Evolutionary conservation across 2,329 filamentous ascomycete genomes (phyloP), one percentile per base, ranked within the genome.

Genomic region (Paracoccidioides lutzii): DNA sequence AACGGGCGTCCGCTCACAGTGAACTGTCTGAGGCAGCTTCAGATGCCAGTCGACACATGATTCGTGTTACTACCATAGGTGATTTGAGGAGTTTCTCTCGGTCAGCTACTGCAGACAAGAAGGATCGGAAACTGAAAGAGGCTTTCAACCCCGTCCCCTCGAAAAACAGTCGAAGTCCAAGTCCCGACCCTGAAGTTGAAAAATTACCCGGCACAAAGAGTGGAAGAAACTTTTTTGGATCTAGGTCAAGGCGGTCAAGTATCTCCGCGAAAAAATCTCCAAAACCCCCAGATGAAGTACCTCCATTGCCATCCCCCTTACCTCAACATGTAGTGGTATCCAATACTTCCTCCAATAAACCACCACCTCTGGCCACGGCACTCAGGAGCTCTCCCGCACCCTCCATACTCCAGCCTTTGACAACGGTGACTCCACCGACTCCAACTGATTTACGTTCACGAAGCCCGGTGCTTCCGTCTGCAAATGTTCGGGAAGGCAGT

Each of bases 381-480:
- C 62, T 61, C 12, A 60, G 55, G 40, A 67, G 65, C 12, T 65
- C 66, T 44, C 63, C 64, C 28, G 58, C 55, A 35, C 54, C 60
- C 10, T 54, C 14, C 10, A 30, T 69, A 30, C 64, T 64, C 9
- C 63, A 68, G 33, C 79, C 81, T 15, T 73, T 76, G 3, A 84
- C 81, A 3, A 76, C 82, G 9, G 76, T 84, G 41, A 85, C 82
- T 10, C 82, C 82, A 10, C 82, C 82, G 1, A 84, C 82, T 3
- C 82, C 82, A 15, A 81, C 76, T 38, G 77, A 80, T 61, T 59
- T 65, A 53, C 70, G 65, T 32, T 64, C 66, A 9, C 62, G 65
- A 7, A 70, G 67, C 51, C 68, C 71, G 56, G 63, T 67, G 56
- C 58, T 67, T 35, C 57, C 69, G 53, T 57, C 65, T 22, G 60